Evolutionary conservation across 2,329 filamentous ascomycete genomes (phyloP).

Genomic region (Nothopassalora personata): DNA sequence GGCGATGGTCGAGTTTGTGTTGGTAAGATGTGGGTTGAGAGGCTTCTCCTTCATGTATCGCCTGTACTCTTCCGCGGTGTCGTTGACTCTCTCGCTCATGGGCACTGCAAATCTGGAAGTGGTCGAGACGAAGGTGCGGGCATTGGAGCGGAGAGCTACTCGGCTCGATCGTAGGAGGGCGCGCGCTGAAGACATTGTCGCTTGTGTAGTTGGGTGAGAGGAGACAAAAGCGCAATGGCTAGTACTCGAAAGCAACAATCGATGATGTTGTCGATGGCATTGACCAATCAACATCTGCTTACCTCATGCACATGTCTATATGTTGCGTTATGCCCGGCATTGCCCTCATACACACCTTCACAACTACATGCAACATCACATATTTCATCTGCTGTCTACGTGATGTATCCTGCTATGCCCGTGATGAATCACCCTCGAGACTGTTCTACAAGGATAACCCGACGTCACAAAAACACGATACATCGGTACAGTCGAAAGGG

Average conservation of each 20-base stretch:
- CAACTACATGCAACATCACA: not conserved
- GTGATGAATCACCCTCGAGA: not conserved
- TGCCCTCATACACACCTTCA: too few species aligned
- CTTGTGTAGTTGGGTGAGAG: not conserved
- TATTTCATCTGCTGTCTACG: not conserved
- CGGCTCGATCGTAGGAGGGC: conserved; percentile 43
- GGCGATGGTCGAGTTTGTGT: conserved; percentile 58
- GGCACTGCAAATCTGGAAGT: conserved; percentile 34
- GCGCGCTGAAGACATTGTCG: conserved; percentile 44
- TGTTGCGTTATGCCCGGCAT: not conserved
- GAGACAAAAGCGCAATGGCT: not conserved
- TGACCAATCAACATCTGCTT: not conserved
- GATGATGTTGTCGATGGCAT: not conserved
- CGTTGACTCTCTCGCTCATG: conserved; percentile 47
- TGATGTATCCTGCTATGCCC: not conserved
- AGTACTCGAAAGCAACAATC: not conserved
- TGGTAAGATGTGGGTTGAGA: conserved; percentile 58
- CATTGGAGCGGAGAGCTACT: conserved; percentile 32
- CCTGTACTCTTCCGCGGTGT: conserved; percentile 51
- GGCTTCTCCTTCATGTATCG: conserved; percentile 53
- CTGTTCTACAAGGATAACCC: too few species aligned
- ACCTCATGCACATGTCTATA: not conserved
- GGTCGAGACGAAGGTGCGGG: conserved; percentile 37
- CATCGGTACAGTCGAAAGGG: too few species aligned
- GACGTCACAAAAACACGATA: too few species aligned